Evolutionary conservation across 257 asterid species (phyloP).

Genomic region (Phtheirospermum japonicum): DNA sequence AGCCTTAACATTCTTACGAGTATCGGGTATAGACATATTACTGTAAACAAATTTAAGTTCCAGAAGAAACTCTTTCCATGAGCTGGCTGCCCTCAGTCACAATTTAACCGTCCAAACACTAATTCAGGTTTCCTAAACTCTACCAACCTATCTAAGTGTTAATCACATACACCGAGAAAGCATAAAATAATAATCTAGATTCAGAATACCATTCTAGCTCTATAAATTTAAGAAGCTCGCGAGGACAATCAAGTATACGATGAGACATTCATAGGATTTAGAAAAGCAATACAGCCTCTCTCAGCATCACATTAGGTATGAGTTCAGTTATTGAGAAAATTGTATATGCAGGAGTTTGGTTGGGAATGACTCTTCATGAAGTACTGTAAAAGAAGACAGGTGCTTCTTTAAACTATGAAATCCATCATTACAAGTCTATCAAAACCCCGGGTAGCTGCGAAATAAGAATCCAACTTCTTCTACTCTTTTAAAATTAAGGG

Average conservation of each 20-base stretch:
- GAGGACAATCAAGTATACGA: constrained; percentile 3
- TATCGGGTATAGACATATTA: neutral
- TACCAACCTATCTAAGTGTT: constrained; percentile 1
- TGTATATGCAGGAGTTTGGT: neutral
- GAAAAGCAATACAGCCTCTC: neutral
- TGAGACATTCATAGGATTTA: constrained; percentile 14
- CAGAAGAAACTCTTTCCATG: neutral
- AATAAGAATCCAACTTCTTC: constrained; percentile 1
- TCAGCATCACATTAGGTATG: neutral
- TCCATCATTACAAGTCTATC: neutral
- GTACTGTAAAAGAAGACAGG: neutral
- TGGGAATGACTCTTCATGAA: constrained; percentile 6
- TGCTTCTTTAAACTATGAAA: neutral
- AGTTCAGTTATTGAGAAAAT: neutral
- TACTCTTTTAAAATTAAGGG: neutral
- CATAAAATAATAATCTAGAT: neutral
- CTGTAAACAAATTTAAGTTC: neutral
- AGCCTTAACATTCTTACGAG: neutral
- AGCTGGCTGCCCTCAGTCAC: constrained; percentile 11
- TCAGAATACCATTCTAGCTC: constrained; percentile 8
- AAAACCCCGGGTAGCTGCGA: neutral
- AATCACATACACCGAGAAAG: neutral
- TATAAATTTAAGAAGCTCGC: neutral
- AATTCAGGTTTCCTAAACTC: constrained; percentile 1
- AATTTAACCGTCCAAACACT: constrained; percentile 9